These are phyloP conservation scores for Amorphotheca resinae DNA, from an alignment of 495 filamentous ascomycete species.

Conservation along the genomic window DNA sequence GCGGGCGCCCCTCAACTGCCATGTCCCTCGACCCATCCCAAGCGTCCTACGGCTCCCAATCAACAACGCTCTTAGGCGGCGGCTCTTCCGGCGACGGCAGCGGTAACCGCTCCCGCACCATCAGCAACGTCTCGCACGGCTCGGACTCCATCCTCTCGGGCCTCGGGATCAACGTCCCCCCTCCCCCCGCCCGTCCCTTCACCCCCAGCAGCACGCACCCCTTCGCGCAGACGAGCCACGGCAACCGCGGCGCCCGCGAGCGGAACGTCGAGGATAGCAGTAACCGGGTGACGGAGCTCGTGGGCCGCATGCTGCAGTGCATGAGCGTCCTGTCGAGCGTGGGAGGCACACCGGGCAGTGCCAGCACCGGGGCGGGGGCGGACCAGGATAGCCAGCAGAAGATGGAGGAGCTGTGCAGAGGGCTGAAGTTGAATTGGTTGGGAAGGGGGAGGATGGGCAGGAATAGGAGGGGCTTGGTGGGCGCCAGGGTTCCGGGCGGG, in stretches of 20 bases:
- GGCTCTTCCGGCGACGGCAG: slow-evolving; percentile 34
- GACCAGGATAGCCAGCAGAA: slow-evolving; percentile 61
- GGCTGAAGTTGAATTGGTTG: slow-evolving; percentile 93
- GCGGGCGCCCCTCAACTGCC: slow-evolving; percentile 50
- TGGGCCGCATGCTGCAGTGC: slow-evolving; percentile 93
- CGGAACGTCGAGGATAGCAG: slow-evolving; percentile 46
- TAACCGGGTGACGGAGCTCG: slow-evolving; percentile 85
- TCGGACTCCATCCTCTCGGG: slow-evolving; percentile 28
- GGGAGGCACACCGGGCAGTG: slow-evolving; percentile 12
- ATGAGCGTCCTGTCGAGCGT: slow-evolving; percentile 78
- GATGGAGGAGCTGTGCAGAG: slow-evolving; percentile 71
- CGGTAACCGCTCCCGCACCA: slow-evolving; percentile 52
- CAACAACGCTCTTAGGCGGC: slow-evolving; percentile 53
- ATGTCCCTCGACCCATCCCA: slow-evolving; percentile 57
- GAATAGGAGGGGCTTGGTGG: slow-evolving; percentile 78
- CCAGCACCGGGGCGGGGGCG: slow-evolving; percentile 15
- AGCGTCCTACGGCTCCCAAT: slow-evolving; percentile 63
- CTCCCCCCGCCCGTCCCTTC: slow-evolving; percentile 38
- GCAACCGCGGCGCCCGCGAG: slow-evolving; percentile 17
- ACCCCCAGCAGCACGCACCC: slow-evolving; percentile 34
- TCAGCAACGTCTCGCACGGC: slow-evolving; percentile 74
- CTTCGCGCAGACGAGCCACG: slow-evolving; percentile 10
- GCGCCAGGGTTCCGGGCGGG: slow-evolving; percentile 13
- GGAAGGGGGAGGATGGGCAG: slow-evolving; percentile 80
- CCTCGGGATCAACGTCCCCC: slow-evolving; percentile 15